Percentiles rank a stretch among this genome's conserved stretches.
Conservation (phyloP, 352 stramenopile genomes). For the Globisporangium barbulae region DNA sequence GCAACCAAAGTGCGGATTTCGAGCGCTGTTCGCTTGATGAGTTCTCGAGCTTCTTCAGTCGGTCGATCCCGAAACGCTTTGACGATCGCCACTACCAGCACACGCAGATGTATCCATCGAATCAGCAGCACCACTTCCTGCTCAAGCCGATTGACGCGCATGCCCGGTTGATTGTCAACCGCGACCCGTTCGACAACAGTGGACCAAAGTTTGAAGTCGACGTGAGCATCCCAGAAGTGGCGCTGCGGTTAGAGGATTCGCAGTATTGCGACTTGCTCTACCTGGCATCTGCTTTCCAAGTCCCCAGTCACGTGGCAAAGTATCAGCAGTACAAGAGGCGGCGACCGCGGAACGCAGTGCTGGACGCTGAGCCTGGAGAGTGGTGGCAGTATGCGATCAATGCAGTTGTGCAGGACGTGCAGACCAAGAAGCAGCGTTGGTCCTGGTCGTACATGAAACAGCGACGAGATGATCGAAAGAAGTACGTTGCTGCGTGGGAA, state of each 20-base stretch:
- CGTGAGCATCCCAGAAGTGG: conserved; percentile 72
- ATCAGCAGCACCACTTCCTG: conserved; percentile 82
- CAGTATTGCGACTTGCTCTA: conserved; percentile 89
- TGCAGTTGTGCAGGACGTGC: conserved; percentile 55
- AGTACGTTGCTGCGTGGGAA: conserved; percentile 71
- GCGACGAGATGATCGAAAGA: conserved; percentile 70
- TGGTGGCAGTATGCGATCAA: conserved; percentile 85
- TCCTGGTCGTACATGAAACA: conserved; percentile 84
- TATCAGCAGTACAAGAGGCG: conserved; percentile 75
- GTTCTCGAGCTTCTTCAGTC: conserved; percentile 76
- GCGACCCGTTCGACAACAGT: conserved; percentile 69
- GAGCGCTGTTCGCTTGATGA: conserved; percentile 66
- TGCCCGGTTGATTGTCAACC: conserved; percentile 78
- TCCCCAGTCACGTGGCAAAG: conserved; percentile 70
- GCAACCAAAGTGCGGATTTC: conserved; percentile 55
- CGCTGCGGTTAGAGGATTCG: conserved; percentile 78
- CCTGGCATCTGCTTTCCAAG: conserved; percentile 64
- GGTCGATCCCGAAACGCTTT: conserved; percentile 81
- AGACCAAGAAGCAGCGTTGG: conserved; percentile 64
- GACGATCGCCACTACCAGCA: conserved; percentile 64
- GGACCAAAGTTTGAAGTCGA: conserved; percentile 84
- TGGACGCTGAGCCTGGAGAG: conserved; percentile 43
- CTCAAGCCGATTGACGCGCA: conserved; percentile 81
- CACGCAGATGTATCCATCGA: conserved; percentile 65
- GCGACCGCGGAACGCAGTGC: conserved; percentile 47